Base-by-base conservation (phyloP, 352 stramenopile genomes). In the Lagenidium sp. region DNA sequence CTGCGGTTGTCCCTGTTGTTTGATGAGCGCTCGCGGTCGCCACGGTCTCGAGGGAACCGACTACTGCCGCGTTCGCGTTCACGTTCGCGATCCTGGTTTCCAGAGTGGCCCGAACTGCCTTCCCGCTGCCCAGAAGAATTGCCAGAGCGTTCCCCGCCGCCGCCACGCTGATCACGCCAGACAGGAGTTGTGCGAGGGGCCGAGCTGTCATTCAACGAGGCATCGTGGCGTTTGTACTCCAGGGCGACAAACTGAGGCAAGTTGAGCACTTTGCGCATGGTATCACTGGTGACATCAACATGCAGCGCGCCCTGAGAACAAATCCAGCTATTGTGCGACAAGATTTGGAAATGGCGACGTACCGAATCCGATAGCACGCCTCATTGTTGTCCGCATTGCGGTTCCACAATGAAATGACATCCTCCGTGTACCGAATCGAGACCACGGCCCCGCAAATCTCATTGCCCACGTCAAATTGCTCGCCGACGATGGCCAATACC, bases 341-440 rank as follows among this genome's bases (percentile, higher is more conserved):
- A 11, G 16, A 20, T 36, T 34, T 34, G 30, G 22, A 8, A 16
- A 15, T n/a, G 13, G 8, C 12, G 4, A 22, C 50, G 39, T 57
- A 87, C 74, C 78, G 73, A 43, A 93, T 93, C 39, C 70, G 77
- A 38, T 82, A 85, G 54, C 80, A 85, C 16, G 84, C 80, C 50
- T 94, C 85, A 41, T 79, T 86, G 67, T 97, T 96, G 61, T 96
- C 84, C 30, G 88, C 83, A 49, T 94, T 96, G 43, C 85, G 81
- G 65, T 97, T 97, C 89, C 89, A 97, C 21, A 97, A 77, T 43
- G 85, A 95, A 41, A 97, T 94, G 53, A 97, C 90, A 59, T 97
- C 89, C 63, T 97, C 89, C 49, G 89, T 95, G 60, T 90, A 91
- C 15, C 87, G 85, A 25, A 95, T 82, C 23, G 82, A 95, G 47